Evolutionary conservation across 805 yeast genomes (phyloP).

Genomic region (Candida broadrunensis): DNA sequence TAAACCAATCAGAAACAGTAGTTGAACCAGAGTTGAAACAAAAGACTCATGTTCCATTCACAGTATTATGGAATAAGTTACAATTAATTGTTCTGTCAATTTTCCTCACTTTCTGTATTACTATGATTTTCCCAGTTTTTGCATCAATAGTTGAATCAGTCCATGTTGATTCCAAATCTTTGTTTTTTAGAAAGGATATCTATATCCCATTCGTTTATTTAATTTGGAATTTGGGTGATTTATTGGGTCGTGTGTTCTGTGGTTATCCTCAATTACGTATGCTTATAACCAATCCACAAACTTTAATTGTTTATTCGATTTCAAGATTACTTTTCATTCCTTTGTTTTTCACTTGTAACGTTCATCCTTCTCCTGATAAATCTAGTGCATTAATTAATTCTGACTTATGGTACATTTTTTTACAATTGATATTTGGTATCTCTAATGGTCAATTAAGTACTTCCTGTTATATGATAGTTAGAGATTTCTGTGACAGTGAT

Average conservation of each 20-base stretch:
- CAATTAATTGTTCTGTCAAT: slow-evolving; percentile 65
- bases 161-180: slow-evolving; percentile 22
- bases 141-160: slow-evolving; percentile 67
- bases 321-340: slow-evolving; percentile 64
- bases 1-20: slow-evolving; percentile 1
- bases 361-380: slow-evolving; percentile 35
- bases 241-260: slow-evolving; percentile 72
- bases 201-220: slow-evolving; percentile 75
- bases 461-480: slow-evolving; percentile 75
- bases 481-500: slow-evolving; percentile 54
- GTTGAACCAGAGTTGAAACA: slow-evolving; percentile 14
- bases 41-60: slow-evolving; percentile 53
- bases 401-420: slow-evolving; percentile 62
- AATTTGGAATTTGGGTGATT: slow-evolving; percentile 88
- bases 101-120: slow-evolving; percentile 67
- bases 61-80: slow-evolving; percentile 58
- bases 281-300: slow-evolving; percentile 38
- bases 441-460: slow-evolving; percentile 86
- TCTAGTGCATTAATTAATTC: slow-evolving; percentile 45
- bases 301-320: slow-evolving; percentile 53
- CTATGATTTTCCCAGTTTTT: slow-evolving; percentile 85
- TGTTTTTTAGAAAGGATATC: slow-evolving; percentile 46
- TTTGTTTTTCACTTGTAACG: slow-evolving; percentile 65
- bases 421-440: slow-evolving; percentile 79
- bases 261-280: slow-evolving; percentile 41